These are phyloP conservation scores for Fusarium anthophilum DNA, from an alignment of 2,329 filamentous ascomycete species.

Conservation along the genomic window DNA sequence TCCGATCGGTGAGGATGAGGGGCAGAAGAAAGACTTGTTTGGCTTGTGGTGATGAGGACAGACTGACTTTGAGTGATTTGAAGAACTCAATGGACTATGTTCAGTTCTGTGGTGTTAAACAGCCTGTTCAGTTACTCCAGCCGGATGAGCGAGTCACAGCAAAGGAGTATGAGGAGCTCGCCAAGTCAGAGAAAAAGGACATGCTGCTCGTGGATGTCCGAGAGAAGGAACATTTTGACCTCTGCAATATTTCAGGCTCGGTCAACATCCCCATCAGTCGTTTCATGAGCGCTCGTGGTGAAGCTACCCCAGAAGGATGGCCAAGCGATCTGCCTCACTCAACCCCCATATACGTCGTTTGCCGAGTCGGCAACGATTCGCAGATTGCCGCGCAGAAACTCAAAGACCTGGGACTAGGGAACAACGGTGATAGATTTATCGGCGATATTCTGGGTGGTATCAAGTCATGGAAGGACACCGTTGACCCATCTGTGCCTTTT, in stretches of 20 bases:
- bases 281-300: constrained; percentile 63
- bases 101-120: constrained; percentile 79
- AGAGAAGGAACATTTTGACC: constrained; percentile 83
- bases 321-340: constrained; percentile 51
- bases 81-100: constrained; percentile 78
- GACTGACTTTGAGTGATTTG: constrained; percentile 70
- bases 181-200: constrained; percentile 13
- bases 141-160: constrained; percentile 75
- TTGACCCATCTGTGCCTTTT: constrained; percentile 69
- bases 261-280: constrained; percentile 71
- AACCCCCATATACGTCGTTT: constrained; percentile 75
- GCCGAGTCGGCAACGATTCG: constrained; percentile 81
- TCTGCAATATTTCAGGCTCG: constrained; percentile 79
- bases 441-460: constrained; percentile 79
- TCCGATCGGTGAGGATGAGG: constrained; percentile 80
- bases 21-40: constrained; percentile 75
- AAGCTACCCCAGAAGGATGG: constrained; percentile 49
- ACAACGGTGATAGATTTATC: constrained; percentile 65
- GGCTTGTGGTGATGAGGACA: constrained; percentile 72
- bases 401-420: constrained; percentile 66
- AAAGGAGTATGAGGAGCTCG: constrained; percentile 61
- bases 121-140: constrained; percentile 64
- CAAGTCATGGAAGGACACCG: constrained; percentile 74
- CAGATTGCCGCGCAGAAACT: constrained; percentile 74
- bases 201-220: constrained; percentile 83